Percentiles rank a stretch among this genome's conserved stretches.
phyloP scores from a whole-genome alignment of 345 rosid species.

The Acer saccharum region DNA sequence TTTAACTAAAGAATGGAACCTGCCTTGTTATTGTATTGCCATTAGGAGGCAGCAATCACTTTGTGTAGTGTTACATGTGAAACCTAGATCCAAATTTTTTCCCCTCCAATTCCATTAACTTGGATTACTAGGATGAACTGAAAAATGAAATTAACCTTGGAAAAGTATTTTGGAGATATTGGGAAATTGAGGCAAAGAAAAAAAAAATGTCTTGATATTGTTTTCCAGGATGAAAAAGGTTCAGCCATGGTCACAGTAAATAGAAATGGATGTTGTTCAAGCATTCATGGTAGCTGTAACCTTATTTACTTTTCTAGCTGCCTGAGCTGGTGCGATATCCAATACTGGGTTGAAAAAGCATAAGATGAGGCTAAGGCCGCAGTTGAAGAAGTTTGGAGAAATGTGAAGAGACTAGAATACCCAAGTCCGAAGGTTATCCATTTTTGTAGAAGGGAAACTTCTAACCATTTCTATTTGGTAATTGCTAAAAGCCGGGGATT shows the following conservation, averaged over 20 bases:
- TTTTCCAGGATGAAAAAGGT: background rate
- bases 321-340: background rate
- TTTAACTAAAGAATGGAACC: too few species aligned
- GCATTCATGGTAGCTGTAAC: background rate
- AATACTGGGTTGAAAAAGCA: background rate
- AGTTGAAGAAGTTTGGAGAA: background rate
- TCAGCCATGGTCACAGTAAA: background rate
- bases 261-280: background rate
- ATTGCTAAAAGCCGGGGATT: background rate
- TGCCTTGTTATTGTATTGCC: too few species aligned
- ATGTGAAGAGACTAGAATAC: conserved; percentile 1
- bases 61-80: background rate
- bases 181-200: background rate
- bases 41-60: background rate
- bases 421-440: background rate
- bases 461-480: background rate
- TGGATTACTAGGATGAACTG: conserved; percentile 9
- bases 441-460: conserved; percentile 3
- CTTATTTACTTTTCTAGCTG: background rate
- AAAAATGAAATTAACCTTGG: background rate
- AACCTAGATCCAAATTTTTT: background rate
- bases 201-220: background rate
- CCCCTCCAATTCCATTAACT: background rate
- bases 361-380: background rate
- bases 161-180: background rate